Evolutionary conservation across 202 grass and related monocot species (phyloP).

Genomic region (Setaria italica): DNA sequence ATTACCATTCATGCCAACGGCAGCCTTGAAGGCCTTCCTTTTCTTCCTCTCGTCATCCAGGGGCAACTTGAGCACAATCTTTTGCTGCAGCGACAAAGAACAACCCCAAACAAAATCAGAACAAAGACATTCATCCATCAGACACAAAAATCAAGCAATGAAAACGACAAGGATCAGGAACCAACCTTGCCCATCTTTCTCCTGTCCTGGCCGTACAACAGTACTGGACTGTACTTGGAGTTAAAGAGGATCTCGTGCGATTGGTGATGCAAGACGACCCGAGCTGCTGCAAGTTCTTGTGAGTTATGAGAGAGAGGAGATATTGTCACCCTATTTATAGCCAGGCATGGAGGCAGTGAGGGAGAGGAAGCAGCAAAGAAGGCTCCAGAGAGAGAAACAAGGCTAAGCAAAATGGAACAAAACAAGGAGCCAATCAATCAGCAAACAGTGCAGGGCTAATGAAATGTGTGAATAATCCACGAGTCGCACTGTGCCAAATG

Average conservation of each 20-base stretch:
- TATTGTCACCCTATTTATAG: conserved; percentile 48
- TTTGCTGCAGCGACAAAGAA: conserved; percentile 61
- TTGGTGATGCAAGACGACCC: background rate
- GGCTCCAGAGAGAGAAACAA: conserved; percentile 24
- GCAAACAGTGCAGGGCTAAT: conserved; percentile 29
- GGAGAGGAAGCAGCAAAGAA: conserved; percentile 34
- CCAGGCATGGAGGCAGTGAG: background rate
- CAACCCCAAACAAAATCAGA: conserved; percentile 10
- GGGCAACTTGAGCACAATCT: conserved; percentile 69
- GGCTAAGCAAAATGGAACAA: conserved; percentile 35
- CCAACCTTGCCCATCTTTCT: conserved; percentile 52
- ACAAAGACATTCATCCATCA: background rate
- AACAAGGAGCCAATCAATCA: conserved; percentile 23
- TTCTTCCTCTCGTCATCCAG: conserved; percentile 61
- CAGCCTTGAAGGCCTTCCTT: conserved; percentile 75
- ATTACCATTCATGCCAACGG: conserved; percentile 62
- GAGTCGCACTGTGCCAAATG: conserved; percentile 30
- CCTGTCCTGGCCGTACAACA: background rate
- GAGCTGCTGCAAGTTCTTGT: background rate
- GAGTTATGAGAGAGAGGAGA: conserved; percentile 18
- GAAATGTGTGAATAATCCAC: conserved; percentile 32
- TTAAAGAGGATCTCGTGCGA: background rate
- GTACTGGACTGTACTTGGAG: conserved; percentile 24
- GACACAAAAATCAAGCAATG: background rate
- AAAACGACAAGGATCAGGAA: background rate